Evolutionary conservation across 2,329 filamentous ascomycete genomes (phyloP).

Genomic region (Hypoxylon sp.): DNA sequence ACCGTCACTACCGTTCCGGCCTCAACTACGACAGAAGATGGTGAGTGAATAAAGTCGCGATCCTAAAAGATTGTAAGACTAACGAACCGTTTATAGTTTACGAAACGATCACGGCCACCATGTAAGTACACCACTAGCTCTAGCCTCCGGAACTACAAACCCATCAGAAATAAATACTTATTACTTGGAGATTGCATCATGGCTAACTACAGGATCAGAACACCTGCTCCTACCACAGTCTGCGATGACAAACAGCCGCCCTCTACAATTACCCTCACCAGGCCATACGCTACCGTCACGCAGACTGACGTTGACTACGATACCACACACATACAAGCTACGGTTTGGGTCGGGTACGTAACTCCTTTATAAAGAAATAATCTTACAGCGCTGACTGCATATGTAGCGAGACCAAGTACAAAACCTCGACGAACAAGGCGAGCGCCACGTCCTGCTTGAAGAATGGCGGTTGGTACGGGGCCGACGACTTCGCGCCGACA

Average conservation of each 20-base stretch:
- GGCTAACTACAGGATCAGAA: constrained; percentile 46
- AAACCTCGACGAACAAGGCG: constrained; percentile 54
- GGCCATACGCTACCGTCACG: constrained; percentile 52
- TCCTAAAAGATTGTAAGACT: constrained; percentile 7
- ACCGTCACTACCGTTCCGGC: constrained; percentile 54
- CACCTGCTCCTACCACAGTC: constrained; percentile 55
- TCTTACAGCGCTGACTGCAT: neutral
- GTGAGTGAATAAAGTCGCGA: constrained; percentile 43
- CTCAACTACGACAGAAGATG: constrained; percentile 55
- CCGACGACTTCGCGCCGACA: constrained; percentile 29
- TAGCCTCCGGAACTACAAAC: neutral
- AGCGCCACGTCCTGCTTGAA: constrained; percentile 58
- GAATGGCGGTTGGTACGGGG: constrained; percentile 56
- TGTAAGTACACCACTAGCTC: constrained; percentile 45
- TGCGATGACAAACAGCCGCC: constrained; percentile 51
- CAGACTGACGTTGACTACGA: constrained; percentile 56
- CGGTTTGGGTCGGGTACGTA: constrained; percentile 58
- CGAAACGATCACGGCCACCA: constrained; percentile 53
- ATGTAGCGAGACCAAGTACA: constrained; percentile 55
- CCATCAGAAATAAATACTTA: neutral
- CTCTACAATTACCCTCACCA: constrained; percentile 54
- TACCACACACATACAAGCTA: constrained; percentile 55
- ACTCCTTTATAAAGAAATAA: neutral
- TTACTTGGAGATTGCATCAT: neutral
- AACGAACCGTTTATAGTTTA: constrained; percentile 47